Evolutionary conservation across 352 stramenopile genomes (phyloP), one percentile per base, ranked within the genome.

Genomic region (Globisporangium echinulatum): DNA sequence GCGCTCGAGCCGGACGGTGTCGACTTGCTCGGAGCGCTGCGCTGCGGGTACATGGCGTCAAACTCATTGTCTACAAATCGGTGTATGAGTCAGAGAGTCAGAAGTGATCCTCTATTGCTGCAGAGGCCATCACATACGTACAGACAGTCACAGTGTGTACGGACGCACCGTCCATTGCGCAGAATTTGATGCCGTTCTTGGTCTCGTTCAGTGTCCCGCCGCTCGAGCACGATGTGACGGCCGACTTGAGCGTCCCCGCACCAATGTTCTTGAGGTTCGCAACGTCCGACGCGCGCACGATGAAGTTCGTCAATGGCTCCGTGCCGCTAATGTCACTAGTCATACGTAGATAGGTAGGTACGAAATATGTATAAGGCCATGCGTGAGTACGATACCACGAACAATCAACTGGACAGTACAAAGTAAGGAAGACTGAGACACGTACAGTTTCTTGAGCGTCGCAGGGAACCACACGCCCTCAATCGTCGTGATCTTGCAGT

Each of bases 381-480:
- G 42, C n/a, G 36, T 38, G 49, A 55, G 36, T 46, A 8, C 6
- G 10, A 42, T 42, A 25, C 25, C 25, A 25, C 25, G 25, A 25
- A 25, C 25, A 2, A 25, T 25, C 25, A 25, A 25, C 25, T 25
- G 25, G 25, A 25, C 25, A 25, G 25, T 25, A 25, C 25, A 25
- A 25, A 3, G 25, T 25, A 25, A 25, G 25, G 13, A n/a, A 54
- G 3, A 19, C 25, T 13, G 33, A 33, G 48, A 38, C 17, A 56
- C 66, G 51, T 59, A 82, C 75, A 85, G 17, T 47, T 49, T 71
- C n/a, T 62, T 70, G 19, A 85, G 67, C 9, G 62, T 68, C 17
- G 66, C 64, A 9, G 69, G 68, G 15, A 75, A 66, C 10, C 55
- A 44, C 17, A 75, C 66, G 14, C 69, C 69, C 37, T 40, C 53